Percentiles rank a stretch among this genome's conserved stretches.
These are phyloP conservation scores for Lepiota venenata DNA, from an alignment of 768 basidiomycete species.

Conservation along the genomic window DNA sequence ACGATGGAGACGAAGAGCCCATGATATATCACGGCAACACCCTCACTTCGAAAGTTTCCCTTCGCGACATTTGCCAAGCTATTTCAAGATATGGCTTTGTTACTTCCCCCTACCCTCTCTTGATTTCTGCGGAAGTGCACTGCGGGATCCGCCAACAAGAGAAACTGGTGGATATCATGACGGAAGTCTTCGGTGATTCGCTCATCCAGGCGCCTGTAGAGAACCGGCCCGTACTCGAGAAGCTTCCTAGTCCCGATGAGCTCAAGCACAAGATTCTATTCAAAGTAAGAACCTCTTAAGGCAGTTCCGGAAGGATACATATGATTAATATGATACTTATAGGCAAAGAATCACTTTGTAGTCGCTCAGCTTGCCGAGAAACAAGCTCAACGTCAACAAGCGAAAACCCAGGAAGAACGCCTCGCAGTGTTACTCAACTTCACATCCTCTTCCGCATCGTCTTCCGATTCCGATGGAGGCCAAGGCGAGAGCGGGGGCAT, in stretches of 20 bases:
- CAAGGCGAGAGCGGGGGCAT: neutral
- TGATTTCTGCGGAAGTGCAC: conserved; percentile 93
- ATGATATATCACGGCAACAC: conserved; percentile 89
- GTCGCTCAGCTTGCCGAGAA: conserved; percentile 77
- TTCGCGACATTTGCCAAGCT: conserved; percentile 79
- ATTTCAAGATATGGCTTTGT: conserved; percentile 90
- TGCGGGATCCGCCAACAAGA: conserved; percentile 80
- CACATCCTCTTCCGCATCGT: conserved; percentile 17
- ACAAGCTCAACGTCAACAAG: conserved; percentile 48
- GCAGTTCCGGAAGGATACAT: neutral
- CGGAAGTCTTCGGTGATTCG: conserved; percentile 38
- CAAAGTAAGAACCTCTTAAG: conserved; percentile 50
- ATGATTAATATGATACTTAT: neutral
- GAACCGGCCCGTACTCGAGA: conserved; percentile 40
- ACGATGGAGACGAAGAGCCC: conserved; percentile 83
- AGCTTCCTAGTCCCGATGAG: conserved; percentile 81
- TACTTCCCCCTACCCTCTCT: conserved; percentile 85
- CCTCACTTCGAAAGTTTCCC: conserved; percentile 76
- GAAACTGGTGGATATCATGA: conserved; percentile 74
- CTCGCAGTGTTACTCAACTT: conserved; percentile 11
- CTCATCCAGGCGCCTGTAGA: conserved; percentile 39
- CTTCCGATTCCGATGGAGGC: conserved; percentile 17
- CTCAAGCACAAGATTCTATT: conserved; percentile 77
- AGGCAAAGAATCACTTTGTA: conserved; percentile 82
- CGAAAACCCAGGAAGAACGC: conserved; percentile 66